A percentile compares a stretch with the other conserved stretches of the same genome.
phyloP scores from a whole-genome alignment of 306 rosid genomes.

The Comarum palustre region DNA sequence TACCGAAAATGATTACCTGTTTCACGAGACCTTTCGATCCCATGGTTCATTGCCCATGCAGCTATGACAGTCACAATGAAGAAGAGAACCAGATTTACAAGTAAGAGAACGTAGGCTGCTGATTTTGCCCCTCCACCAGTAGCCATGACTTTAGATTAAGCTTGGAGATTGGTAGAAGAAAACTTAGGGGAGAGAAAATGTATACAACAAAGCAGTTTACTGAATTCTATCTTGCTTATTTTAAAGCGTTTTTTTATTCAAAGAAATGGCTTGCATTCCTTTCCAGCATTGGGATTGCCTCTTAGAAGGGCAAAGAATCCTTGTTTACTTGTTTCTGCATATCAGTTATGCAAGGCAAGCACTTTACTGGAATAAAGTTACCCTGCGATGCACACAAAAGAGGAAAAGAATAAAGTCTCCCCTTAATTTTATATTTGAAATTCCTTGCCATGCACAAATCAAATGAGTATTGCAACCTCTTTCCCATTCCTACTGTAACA shows the following conservation, averaged over 20 bases:
- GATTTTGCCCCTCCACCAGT: conserved; percentile 60
- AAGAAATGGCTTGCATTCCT: conserved; percentile 60
- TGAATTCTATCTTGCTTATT: neutral
- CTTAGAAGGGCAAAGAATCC: conserved; percentile 42
- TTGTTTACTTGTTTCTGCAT: neutral
- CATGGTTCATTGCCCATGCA: conserved; percentile 84
- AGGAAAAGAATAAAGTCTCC: conserved; percentile 22
- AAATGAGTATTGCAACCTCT: neutral
- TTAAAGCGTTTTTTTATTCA: conserved; percentile 28
- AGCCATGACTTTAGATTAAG: conserved; percentile 50
- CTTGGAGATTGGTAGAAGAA: conserved; percentile 9
- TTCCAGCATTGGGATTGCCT: conserved; percentile 43
- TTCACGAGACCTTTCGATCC: conserved; percentile 59
- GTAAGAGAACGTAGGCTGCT: conserved; percentile 51
- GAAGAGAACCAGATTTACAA: conserved; percentile 59
- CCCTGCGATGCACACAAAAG: neutral
- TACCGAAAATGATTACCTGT: conserved; percentile 37
- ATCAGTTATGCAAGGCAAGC: neutral
- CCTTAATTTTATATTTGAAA: neutral
- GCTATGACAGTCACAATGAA: conserved; percentile 62
- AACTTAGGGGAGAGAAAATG: conserved; percentile 21
- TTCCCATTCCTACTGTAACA: neutral
- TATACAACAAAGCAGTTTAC: conserved; percentile 19
- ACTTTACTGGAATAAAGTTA: neutral
- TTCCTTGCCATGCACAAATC: neutral